Conservation (phyloP, 495 filamentous ascomycete species). For the Bathelium albidoporum region DNA sequence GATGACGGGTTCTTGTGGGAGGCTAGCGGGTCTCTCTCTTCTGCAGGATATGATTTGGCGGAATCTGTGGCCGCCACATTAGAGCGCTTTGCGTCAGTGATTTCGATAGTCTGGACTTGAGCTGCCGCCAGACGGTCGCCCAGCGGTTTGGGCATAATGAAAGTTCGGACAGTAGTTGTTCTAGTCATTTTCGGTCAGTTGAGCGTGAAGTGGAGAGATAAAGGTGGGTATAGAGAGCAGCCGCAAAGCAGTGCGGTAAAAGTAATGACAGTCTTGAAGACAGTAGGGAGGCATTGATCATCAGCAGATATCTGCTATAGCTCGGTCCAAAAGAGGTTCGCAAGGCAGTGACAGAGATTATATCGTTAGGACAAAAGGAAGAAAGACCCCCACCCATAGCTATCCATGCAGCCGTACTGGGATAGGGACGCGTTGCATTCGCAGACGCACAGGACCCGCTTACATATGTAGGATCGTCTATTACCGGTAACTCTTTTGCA, state of each 20-base stretch:
- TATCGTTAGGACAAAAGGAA: neutral
- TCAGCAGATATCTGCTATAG: conserved; percentile 9
- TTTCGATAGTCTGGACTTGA: conserved; percentile 21
- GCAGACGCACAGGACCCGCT: neutral
- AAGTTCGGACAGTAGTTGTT: conserved; percentile 32
- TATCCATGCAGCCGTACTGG: neutral
- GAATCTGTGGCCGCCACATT: conserved; percentile 31
- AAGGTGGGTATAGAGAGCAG: conserved; percentile 67
- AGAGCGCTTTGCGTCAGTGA: conserved; percentile 24
- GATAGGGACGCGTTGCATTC: neutral
- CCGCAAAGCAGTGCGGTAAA: conserved; percentile 77
- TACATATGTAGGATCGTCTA: neutral
- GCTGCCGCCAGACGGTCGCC: conserved; percentile 46
- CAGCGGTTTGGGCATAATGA: conserved; percentile 58
- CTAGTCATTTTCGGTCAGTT: conserved; percentile 34
- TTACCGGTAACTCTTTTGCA: neutral
- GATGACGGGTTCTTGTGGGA: conserved; percentile 30
- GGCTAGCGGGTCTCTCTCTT: conserved; percentile 35
- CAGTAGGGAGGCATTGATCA: conserved; percentile 65
- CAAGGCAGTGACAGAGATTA: neutral
- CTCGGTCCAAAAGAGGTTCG: neutral
- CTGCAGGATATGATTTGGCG: conserved; percentile 33
- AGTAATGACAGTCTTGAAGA: conserved; percentile 83
- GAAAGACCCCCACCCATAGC: neutral
- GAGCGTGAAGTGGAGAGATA: conserved; percentile 64